phyloP scores from a whole-genome alignment of 768 basidiomycete species.

The Lentinula sp. region DNA sequence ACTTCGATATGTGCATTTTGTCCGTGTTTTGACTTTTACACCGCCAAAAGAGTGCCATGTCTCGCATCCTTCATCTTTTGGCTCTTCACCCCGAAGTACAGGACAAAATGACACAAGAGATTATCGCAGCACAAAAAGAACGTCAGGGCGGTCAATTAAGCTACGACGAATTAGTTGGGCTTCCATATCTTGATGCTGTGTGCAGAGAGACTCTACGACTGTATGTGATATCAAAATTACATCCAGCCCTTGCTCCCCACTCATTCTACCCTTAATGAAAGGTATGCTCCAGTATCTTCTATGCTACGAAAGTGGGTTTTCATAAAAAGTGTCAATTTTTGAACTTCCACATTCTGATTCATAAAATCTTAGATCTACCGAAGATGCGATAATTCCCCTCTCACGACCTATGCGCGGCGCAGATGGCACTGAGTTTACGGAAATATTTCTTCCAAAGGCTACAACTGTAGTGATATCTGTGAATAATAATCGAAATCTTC shows the following conservation, averaged over 20 bases:
- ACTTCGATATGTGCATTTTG: not conserved
- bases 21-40: too few species aligned
- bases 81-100: slow-evolving; percentile 30
- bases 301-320: slow-evolving; percentile 18
- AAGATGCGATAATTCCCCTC: slow-evolving; percentile 27
- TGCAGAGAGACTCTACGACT: slow-evolving; percentile 34
- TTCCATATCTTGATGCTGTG: slow-evolving; percentile 35
- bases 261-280: not conserved
- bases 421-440: slow-evolving; percentile 19
- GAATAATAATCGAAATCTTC: too few species aligned
- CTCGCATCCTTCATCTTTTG: slow-evolving; percentile 26
- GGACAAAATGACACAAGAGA: slow-evolving; percentile 27
- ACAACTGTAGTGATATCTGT: slow-evolving; percentile 18
- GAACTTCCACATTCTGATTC: not conserved
- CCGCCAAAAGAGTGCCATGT: slow-evolving; percentile 17
- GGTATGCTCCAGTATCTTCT: slow-evolving; percentile 20
- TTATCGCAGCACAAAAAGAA: slow-evolving; percentile 20
- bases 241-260: not conserved
- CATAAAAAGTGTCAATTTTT: not conserved
- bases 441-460: slow-evolving; percentile 20
- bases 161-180: slow-evolving; percentile 29
- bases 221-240: slow-evolving; percentile 13
- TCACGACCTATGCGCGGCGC: slow-evolving; percentile 22
- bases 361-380: slow-evolving; percentile 14
- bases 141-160: slow-evolving; percentile 18